Percentiles rank a stretch among this genome's conserved stretches.
Evolutionary conservation across 139 green algal genomes (phyloP).

Genomic region (Spirogloea muscicola): DNA sequence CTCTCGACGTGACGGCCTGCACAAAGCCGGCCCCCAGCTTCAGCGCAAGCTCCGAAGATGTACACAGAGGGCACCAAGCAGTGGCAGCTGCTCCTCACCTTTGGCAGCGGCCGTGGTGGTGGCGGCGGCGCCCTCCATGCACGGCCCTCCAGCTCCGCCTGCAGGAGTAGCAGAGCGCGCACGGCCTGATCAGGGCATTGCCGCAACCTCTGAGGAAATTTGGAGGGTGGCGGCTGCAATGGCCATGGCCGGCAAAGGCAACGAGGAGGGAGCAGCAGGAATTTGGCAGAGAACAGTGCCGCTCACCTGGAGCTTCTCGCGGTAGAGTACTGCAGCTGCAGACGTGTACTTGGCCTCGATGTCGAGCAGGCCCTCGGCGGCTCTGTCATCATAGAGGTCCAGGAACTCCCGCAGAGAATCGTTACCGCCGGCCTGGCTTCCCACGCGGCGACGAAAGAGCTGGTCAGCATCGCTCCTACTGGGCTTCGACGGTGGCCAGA

Average conservation of each 20-base stretch:
- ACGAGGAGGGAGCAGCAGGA: too few species aligned
- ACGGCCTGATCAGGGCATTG: neutral
- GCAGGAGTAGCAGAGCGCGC: neutral
- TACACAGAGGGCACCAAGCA: neutral
- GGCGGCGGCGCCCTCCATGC: too few species aligned
- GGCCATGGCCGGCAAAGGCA: too few species aligned
- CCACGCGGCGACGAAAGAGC: too few species aligned
- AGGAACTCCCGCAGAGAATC: constrained; percentile 78
- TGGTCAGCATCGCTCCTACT: too few species aligned
- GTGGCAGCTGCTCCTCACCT: neutral
- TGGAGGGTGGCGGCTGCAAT: too few species aligned
- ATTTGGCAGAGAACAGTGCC: too few species aligned
- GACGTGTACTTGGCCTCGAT: constrained; percentile 94
- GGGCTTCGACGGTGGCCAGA: too few species aligned
- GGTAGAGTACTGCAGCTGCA: constrained; percentile 83
- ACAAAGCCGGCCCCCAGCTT: neutral
- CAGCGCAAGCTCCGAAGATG: neutral
- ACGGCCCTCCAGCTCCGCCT: neutral
- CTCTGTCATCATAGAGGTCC: constrained; percentile 79
- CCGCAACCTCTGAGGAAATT: neutral
- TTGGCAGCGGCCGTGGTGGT: too few species aligned
- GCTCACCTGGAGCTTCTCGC: constrained; percentile 60
- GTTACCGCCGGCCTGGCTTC: constrained; percentile 86
- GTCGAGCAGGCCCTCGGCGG: constrained; percentile 71
- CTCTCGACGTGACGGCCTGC: neutral